Base-by-base conservation (phyloP, 331 rosid species). In the Dryas integrifolia region DNA sequence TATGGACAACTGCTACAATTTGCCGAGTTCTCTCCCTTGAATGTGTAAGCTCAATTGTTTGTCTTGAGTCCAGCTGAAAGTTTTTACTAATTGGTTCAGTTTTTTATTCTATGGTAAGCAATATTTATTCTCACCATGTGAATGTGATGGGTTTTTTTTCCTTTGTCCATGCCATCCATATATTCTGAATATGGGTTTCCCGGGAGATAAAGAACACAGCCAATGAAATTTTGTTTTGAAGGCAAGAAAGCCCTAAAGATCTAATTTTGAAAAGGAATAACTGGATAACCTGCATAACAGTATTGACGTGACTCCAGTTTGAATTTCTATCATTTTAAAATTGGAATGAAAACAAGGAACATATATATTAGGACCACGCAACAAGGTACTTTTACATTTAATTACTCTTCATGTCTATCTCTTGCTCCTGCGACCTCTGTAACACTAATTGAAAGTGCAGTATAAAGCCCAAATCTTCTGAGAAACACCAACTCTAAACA, bases 21-120 rank as follows among this genome's bases (percentile, higher is more conserved):
- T 94, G 98, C 77, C 95, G 97, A 73, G 95, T 84, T 77, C 90
- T 94, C 56, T 94, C 98, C 83, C 96, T 94, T 65, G 92, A 91
- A 81, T 82, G 84, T 72, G 97, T 94, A 80, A 84, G 96, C 81
- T 50, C 46, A 60, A 65, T 53, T 64, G 80, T 76, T 55, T 18
- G 35, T 60, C 61, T 67, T 67, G 69, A 68, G 46, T 66, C 55
- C 70, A 49, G 80, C 71, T 48, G 62, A 73, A 67, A 3, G 24
- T 21, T 58, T 65, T 66, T 24, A 24, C 55, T 69, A 46, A 50
- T 6, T 64, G 43, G 50, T 56, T 70, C 24, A 70, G 58, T 16
- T 52, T 21, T 24, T 21, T 26, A 1, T 64, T 40, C 49, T 45
- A 4, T 62, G 13, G 26, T 38, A 38, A 50, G 49, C 49, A 50